Evolutionary conservation across 345 rosid species (phyloP).

Genomic region (Brassica carinata): DNA sequence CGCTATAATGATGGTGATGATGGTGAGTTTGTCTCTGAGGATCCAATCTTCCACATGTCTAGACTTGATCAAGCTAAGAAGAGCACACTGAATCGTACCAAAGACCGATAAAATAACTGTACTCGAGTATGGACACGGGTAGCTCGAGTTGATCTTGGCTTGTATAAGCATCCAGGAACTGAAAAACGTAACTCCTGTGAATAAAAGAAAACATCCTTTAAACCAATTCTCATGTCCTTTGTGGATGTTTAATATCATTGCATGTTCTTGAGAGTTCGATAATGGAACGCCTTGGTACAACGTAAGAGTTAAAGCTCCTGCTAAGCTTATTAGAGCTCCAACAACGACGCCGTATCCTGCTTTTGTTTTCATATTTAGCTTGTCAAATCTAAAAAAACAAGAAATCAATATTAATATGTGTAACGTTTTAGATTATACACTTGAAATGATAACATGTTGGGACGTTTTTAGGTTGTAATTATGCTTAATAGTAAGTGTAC

Average conservation of each 20-base stretch:
- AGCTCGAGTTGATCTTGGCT: constrained; percentile 49
- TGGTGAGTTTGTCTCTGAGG: constrained; percentile 48
- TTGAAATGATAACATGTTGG: background rate
- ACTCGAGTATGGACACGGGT: constrained; percentile 64
- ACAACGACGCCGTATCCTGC: constrained; percentile 48
- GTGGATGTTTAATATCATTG: constrained; percentile 17
- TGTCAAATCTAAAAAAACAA: constrained; percentile 46
- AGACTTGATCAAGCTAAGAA: constrained; percentile 43
- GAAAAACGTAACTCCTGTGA: constrained; percentile 41
- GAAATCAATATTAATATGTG: background rate
- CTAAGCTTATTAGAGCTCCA: constrained; percentile 54
- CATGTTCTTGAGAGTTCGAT: background rate
- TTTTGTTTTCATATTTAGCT: constrained; percentile 44
- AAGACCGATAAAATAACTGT: constrained; percentile 59
- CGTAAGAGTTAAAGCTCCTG: constrained; percentile 54
- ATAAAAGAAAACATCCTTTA: constrained; percentile 48
- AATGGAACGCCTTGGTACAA: constrained; percentile 56
- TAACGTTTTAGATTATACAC: background rate
- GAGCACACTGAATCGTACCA: constrained; percentile 57
- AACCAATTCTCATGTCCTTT: constrained; percentile 46
- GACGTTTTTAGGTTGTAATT: background rate
- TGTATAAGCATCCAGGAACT: constrained; percentile 62
- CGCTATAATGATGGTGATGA: constrained; percentile 44
- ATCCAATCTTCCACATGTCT: constrained; percentile 48
- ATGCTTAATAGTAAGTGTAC: constrained; percentile 33